Evolutionary conservation across 179 eudicot genomes (phyloP).

Genomic region (Spinacia oleracea): DNA sequence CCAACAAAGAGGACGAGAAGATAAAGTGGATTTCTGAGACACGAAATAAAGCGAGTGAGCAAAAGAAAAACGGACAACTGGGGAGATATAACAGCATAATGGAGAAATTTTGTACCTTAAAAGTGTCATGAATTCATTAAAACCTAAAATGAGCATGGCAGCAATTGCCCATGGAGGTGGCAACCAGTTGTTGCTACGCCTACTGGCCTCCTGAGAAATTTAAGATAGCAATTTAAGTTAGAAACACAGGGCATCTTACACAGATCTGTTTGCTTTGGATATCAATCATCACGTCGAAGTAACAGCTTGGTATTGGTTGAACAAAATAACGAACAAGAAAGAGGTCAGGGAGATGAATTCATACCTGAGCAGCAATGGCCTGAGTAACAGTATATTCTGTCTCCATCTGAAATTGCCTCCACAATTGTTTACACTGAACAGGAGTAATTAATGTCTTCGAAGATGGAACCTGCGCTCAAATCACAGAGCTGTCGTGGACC

Average conservation of each 20-base stretch:
- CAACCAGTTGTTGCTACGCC: slow-evolving; percentile 83
- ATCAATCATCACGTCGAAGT: neutral
- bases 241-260: neutral
- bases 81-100: neutral
- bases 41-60: slow-evolving; percentile 24
- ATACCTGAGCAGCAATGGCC: slow-evolving; percentile 97
- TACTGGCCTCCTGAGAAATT: slow-evolving; percentile 76
- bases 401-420: slow-evolving; percentile 94
- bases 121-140: slow-evolving; percentile 95
- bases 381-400: slow-evolving; percentile 92
- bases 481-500: neutral
- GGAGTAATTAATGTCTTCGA: slow-evolving; percentile 85
- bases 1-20: slow-evolving; percentile 66
- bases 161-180: slow-evolving; percentile 99
- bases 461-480: slow-evolving; percentile 61
- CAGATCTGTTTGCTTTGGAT: neutral
- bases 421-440: slow-evolving; percentile 89
- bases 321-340: slow-evolving; percentile 5
- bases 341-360: slow-evolving; percentile 20
- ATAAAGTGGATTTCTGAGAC: slow-evolving; percentile 89
- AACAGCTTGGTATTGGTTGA: neutral
- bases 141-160: slow-evolving; percentile 75
- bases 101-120: slow-evolving; percentile 49
- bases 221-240: neutral
- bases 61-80: neutral